Evolutionary conservation across 2,329 filamentous ascomycete genomes (phyloP).

Genomic region (Penicillium sp.): DNA sequence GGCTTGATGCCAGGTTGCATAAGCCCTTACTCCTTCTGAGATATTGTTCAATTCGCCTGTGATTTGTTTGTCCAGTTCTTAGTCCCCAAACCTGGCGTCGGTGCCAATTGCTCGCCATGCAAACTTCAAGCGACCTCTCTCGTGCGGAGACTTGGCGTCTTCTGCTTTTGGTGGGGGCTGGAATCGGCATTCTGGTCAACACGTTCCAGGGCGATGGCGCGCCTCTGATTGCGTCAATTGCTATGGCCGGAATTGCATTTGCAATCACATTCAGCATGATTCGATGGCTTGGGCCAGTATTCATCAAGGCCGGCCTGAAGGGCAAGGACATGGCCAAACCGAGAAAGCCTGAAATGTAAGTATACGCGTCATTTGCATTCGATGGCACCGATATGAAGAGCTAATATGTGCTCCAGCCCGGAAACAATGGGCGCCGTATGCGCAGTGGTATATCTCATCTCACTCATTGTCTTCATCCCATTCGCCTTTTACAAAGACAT

Average conservation of each 20-base stretch:
- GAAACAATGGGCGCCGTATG: slow-evolving; percentile 96
- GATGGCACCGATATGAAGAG: not conserved
- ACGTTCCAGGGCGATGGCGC: slow-evolving; percentile 83
- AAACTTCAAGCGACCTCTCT: slow-evolving; percentile 42
- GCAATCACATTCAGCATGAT: slow-evolving; percentile 80
- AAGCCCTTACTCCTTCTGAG: slow-evolving; percentile 5
- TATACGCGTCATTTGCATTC: slow-evolving; percentile 3
- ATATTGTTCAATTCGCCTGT: slow-evolving; percentile 2
- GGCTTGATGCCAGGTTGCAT: slow-evolving; percentile 35
- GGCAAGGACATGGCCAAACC: slow-evolving; percentile 84
- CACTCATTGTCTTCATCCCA: slow-evolving; percentile 87
- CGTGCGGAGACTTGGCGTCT: slow-evolving; percentile 57
- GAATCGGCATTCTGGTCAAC: slow-evolving; percentile 69
- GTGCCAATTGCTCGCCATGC: slow-evolving; percentile 30
- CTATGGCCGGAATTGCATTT: slow-evolving; percentile 83
- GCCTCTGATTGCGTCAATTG: slow-evolving; percentile 82
- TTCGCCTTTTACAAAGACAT: slow-evolving; percentile 99
- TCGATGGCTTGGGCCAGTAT: slow-evolving; percentile 86
- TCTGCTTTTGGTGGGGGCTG: slow-evolving; percentile 64
- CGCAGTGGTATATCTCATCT: slow-evolving; percentile 85
- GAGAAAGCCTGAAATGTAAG: slow-evolving; percentile 70
- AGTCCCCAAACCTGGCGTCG: not conserved
- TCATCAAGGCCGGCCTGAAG: slow-evolving; percentile 83
- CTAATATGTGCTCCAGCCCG: slow-evolving; percentile 53
- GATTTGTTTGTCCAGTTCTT: not conserved